Evolutionary conservation across 495 filamentous ascomycete genomes (phyloP).

Genomic region (Glarea lozoyensis): DNA sequence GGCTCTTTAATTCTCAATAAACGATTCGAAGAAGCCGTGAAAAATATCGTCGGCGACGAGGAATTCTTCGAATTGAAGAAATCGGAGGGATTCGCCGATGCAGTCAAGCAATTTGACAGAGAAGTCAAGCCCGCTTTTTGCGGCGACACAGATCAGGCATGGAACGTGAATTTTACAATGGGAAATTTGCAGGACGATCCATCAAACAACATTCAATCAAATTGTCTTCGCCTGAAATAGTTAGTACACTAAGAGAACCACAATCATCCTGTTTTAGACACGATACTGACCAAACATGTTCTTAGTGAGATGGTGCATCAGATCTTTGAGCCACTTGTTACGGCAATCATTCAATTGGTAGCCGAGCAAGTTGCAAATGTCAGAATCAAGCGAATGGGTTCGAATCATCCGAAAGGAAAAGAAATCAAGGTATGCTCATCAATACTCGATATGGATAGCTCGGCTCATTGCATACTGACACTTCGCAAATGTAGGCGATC

Average conservation of each 20-base stretch:
- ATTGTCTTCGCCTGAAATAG: conserved; percentile 22
- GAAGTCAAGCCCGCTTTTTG: conserved; percentile 20
- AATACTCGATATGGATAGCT: no score
- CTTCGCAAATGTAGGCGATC: conserved; percentile 4
- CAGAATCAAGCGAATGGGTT: background rate
- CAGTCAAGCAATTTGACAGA: conserved; percentile 21
- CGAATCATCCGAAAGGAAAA: background rate
- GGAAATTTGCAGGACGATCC: conserved; percentile 22
- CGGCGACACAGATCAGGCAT: conserved; percentile 15
- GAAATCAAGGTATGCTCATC: conserved; percentile 1
- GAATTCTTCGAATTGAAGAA: conserved; percentile 15
- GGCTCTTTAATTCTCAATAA: conserved; percentile 25
- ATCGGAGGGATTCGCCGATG: conserved; percentile 11
- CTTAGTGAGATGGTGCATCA: conserved; percentile 22
- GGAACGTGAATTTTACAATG: conserved; percentile 24
- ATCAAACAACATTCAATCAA: conserved; percentile 10
- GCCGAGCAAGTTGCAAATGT: conserved; percentile 24
- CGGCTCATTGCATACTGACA: no score
- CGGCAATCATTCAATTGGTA: conserved; percentile 26
- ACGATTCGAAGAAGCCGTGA: conserved; percentile 21
- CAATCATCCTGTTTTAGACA: no score
- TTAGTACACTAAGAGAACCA: no score
- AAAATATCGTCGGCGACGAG: conserved; percentile 21
- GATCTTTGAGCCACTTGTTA: conserved; percentile 31
- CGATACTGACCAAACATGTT: background rate